phyloP scores from a whole-genome alignment of 2,329 filamentous ascomycete genomes.

The Lachnellula arida region DNA sequence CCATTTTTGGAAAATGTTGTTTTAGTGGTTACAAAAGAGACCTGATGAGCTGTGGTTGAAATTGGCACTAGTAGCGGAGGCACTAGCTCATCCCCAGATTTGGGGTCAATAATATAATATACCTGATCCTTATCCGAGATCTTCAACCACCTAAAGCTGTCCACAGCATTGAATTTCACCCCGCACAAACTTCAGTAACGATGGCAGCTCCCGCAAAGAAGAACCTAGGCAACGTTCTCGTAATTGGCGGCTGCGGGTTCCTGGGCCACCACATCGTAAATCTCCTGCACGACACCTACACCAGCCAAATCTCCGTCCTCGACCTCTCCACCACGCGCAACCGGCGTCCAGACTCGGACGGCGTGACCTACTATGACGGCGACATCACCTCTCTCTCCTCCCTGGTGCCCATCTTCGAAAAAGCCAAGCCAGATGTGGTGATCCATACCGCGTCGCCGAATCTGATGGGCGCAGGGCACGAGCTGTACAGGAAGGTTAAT shows the following conservation, averaged over 20 bases:
- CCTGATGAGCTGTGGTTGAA: too few relatives aligned
- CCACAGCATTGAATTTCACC: background rate
- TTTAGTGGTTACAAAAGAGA: too few relatives aligned
- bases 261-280: conserved; percentile 78
- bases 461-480: conserved; percentile 48
- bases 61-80: background rate
- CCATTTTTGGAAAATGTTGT: too few relatives aligned
- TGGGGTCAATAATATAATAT: background rate
- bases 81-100: background rate
- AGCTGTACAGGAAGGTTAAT: conserved; percentile 76
- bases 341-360: conserved; percentile 49
- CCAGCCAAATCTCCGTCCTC: conserved; percentile 59
- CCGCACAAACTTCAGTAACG: background rate
- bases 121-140: background rate
- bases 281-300: conserved; percentile 59
- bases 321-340: conserved; percentile 70
- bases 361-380: conserved; percentile 65
- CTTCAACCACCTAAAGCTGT: background rate
- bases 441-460: conserved; percentile 83
- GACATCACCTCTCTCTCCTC: conserved; percentile 67
- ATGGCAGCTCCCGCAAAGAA: conserved; percentile 17
- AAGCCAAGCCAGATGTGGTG: conserved; percentile 72
- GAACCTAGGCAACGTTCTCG: conserved; percentile 62
- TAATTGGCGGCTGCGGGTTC: conserved; percentile 81
- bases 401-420: conserved; percentile 58